These are phyloP conservation scores for Syzygium aqueum DNA, from an alignment of 345 rosid genomes.

Conservation along the genomic window DNA sequence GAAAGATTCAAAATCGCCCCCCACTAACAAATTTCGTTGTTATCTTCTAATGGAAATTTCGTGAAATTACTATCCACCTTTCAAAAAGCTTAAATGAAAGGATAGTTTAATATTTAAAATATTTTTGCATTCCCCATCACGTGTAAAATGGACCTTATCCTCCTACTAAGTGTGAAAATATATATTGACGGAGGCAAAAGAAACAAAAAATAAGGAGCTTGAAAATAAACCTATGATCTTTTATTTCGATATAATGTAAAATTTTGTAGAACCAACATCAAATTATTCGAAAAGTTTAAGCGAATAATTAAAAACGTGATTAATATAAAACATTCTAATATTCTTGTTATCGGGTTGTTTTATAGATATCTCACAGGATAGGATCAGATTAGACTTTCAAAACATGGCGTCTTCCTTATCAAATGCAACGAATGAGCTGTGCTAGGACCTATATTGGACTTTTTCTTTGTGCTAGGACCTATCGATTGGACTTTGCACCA, in stretches of 20 bases:
- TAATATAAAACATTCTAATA: not conserved
- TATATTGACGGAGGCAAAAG: not conserved
- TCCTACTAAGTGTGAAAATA: not conserved
- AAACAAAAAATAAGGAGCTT: not conserved
- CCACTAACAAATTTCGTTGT: not conserved
- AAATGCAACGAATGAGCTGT: not conserved
- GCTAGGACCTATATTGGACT: too few species aligned
- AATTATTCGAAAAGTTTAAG: rapidly evolving
- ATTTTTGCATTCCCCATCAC: not conserved
- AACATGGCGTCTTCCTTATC: not conserved
- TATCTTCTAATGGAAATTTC: too few species aligned
- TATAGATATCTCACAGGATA: not conserved
- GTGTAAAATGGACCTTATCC: not conserved
- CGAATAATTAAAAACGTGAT: rapidly evolving
- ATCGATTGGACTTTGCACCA: not conserved
- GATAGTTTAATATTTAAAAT: not conserved
- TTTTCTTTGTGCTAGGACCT: not conserved
- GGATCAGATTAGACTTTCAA: not conserved
- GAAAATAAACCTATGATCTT: not conserved
- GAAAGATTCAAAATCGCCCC: not conserved
- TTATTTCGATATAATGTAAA: not conserved
- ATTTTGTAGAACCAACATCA: not conserved
- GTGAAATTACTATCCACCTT: too few species aligned
- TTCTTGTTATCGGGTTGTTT: not conserved
- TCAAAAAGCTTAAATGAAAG: not conserved